Conservation (phyloP, 2,329 filamentous ascomycete genomes). For the Metarhizium rileyi region DNA sequence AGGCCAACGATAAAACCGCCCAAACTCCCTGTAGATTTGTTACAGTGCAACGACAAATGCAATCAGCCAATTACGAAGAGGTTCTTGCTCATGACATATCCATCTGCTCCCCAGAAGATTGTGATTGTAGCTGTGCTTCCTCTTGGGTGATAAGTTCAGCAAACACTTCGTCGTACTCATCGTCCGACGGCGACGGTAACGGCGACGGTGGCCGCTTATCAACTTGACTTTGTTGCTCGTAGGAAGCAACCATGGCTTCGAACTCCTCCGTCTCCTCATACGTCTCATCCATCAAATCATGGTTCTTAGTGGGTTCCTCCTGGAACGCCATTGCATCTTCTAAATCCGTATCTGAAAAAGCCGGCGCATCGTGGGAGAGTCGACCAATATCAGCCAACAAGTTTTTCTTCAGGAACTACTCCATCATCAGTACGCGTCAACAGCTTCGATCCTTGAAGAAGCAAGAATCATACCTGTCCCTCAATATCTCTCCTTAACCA, state of each 20-base stretch:
- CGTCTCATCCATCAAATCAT: slow-evolving; percentile 38
- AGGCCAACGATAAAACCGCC: slow-evolving; percentile 5
- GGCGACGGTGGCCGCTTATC: slow-evolving; percentile 22
- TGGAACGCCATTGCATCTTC: slow-evolving; percentile 36
- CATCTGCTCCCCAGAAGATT: slow-evolving; percentile 30
- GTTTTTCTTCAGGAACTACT: slow-evolving; percentile 26
- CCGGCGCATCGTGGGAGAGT: slow-evolving; percentile 25
- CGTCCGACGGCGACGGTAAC: slow-evolving; percentile 37
- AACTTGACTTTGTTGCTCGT: slow-evolving; percentile 20
- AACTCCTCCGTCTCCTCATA: slow-evolving; percentile 43
- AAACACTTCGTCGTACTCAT: slow-evolving; percentile 56
- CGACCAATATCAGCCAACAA: slow-evolving; percentile 23
- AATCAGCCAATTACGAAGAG: neutral
- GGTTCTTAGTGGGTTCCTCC: slow-evolving; percentile 12
- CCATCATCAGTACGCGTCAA: neutral
- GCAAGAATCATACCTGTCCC: slow-evolving; percentile 29
- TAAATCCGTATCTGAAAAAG: slow-evolving; percentile 39
- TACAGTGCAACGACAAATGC: neutral
- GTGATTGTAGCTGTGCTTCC: slow-evolving; percentile 7
- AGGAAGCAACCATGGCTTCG: slow-evolving; percentile 44
- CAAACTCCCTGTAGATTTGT: neutral
- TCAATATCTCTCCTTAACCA: slow-evolving; percentile 55
- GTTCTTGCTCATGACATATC: slow-evolving; percentile 26
- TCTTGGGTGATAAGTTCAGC: slow-evolving; percentile 27
- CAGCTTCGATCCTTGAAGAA: neutral